Conservation (phyloP, 345 rosid species). For the Rhizophora apiculata region DNA sequence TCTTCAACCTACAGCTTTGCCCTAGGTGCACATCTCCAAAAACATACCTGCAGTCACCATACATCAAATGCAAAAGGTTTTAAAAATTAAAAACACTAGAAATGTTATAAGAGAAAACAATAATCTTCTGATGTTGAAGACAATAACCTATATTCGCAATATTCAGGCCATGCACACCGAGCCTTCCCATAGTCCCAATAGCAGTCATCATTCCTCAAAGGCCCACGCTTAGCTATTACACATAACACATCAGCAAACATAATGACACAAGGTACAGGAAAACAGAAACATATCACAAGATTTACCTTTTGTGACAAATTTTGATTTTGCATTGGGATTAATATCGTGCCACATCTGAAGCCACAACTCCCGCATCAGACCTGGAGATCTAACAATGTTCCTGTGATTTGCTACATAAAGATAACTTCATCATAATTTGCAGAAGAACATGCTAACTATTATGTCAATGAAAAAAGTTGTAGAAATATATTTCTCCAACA, state of each 20-base stretch:
- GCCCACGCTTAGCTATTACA: constrained; percentile 83
- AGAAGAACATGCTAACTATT: background rate
- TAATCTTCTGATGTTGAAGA: background rate
- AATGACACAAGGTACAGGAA: constrained; percentile 4
- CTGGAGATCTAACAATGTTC: constrained; percentile 88
- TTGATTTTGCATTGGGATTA: constrained; percentile 54
- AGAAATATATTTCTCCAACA: background rate
- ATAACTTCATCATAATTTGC: constrained; percentile 20
- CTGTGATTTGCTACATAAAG: constrained; percentile 84
- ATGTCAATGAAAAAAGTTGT: background rate
- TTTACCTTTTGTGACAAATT: constrained; percentile 87
- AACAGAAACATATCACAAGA: background rate
- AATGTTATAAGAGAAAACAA: background rate
- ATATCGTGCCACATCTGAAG: constrained; percentile 99
- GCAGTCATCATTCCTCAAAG: constrained; percentile 87
- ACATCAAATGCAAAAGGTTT: background rate
- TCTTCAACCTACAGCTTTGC: constrained; percentile 96
- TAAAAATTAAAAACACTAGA: background rate
- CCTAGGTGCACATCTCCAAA: constrained; percentile 97
- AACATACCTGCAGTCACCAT: constrained; percentile 51
- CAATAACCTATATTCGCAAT: constrained; percentile 85
- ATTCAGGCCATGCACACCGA: constrained; percentile 91
- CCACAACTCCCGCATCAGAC: constrained; percentile 96
- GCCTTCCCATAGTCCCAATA: constrained; percentile 99
- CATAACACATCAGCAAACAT: constrained; percentile 9